Base-by-base conservation (phyloP, 345 rosid genomes). In the Clausena lansium region DNA sequence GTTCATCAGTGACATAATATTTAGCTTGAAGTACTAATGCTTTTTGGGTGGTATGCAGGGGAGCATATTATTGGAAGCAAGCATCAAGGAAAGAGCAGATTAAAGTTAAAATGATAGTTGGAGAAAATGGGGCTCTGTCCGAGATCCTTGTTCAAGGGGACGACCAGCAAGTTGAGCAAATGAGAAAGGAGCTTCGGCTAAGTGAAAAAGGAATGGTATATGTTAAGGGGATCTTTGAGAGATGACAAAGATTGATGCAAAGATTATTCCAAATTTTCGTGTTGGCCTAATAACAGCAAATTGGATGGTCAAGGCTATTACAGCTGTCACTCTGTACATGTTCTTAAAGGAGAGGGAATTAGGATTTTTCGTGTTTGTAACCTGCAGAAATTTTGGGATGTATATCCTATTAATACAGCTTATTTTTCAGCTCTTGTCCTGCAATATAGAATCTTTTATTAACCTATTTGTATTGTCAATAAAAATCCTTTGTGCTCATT, bases 31-130 rank as follows among this genome's bases (percentile, higher is more conserved):
- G 32, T 28, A 50, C 57, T 84, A 30, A 76, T 73, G 59, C 32
- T 61, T 73, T 64, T 55, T 32, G 28, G 22, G 25, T 73, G 70
- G 68, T 60, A 28, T 82, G 81, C 88, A 95, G 98, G 41, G 98
- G 99, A 59, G 94, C 84, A 22, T 95, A 92, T 80, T 93, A 95
- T 76, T 92, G 98, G 98, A 92, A 86, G 73, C 77, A 87, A 73
- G 99, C 99, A 24, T 95, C 99, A 2, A 91, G 99, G 81, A 93
- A 88, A 81, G 98, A 91, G 84, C 91, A 95, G 88, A 92, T 95
- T 60, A 91, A 95, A 80, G 98, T 95, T 71, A 93, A 88, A 84
- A 83, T 92, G 93, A 67, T 90, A 41, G 84, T 93, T 5, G 92
- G 83, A 14, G 90, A 82, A 0, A 88, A 90, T 2, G 93, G 93